Evolutionary conservation across 345 rosid genomes (phyloP).

Genomic region (Salix arbutifolia): DNA sequence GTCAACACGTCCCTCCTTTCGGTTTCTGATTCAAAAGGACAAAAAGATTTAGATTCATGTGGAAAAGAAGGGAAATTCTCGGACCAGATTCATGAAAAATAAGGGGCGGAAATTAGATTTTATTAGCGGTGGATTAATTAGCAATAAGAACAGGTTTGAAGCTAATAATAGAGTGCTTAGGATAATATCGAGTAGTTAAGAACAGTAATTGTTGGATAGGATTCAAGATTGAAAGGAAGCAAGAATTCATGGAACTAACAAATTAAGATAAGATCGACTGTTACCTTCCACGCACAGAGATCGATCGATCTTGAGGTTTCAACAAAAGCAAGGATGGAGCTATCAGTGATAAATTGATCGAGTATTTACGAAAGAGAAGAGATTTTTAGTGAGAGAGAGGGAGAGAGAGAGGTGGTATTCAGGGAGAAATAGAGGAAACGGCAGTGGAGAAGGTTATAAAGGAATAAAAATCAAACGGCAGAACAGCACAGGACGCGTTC

Average conservation of each 20-base stretch:
- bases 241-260: not conserved
- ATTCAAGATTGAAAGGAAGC: not conserved
- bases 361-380: not conserved
- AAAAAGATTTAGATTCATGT: constrained; percentile 2
- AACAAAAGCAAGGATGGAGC: not conserved
- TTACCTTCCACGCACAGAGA: constrained; percentile 11
- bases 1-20: not conserved
- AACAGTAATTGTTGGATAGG: not conserved
- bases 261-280: not conserved
- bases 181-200: constrained; percentile 4
- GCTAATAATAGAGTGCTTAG: not conserved
- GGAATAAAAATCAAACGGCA: constrained; percentile 15
- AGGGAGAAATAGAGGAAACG: constrained; percentile 3
- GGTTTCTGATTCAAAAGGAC: not conserved
- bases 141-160: not conserved
- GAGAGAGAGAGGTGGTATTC: constrained; percentile 27
- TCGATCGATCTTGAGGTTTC: not conserved
- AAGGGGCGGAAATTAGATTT: not conserved
- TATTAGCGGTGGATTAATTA: not conserved
- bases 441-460: constrained; percentile 21
- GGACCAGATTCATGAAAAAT: constrained; percentile 6
- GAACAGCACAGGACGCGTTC: constrained; percentile 26
- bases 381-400: not conserved
- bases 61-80: not conserved
- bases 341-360: too few relatives aligned